A percentile compares a stretch with the other conserved stretches of the same genome.
Evolutionary conservation across 78 protist species (phyloP).

Genomic region (Chrysochromulina tobinii): DNA sequence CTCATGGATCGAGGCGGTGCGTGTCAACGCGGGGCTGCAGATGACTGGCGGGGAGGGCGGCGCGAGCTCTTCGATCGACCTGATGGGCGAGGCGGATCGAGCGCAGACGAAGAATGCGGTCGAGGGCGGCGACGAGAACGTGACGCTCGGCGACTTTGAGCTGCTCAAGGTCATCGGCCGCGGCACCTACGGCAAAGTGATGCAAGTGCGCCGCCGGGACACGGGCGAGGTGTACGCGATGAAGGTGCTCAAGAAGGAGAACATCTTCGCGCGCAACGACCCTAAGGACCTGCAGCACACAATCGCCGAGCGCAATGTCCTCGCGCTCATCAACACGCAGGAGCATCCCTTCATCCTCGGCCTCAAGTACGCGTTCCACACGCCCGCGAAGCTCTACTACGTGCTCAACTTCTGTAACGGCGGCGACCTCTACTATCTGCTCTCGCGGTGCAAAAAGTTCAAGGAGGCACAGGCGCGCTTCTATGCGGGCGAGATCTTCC

Average conservation of each 20-base stretch:
- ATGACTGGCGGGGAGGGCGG: background rate
- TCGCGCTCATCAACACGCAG: background rate
- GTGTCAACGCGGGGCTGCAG: background rate
- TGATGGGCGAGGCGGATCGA: background rate
- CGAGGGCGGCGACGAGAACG: background rate
- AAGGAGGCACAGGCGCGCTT: background rate
- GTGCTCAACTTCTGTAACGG: slow-evolving; percentile 2
- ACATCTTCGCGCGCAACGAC: slow-evolving; percentile 42
- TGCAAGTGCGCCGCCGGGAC: slow-evolving; percentile 75
- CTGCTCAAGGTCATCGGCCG: slow-evolving; percentile 19
- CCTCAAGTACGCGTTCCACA: slow-evolving; percentile 13
- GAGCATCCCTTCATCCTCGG: slow-evolving; percentile 2
- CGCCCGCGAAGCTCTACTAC: slow-evolving; percentile 8
- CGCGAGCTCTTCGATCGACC: background rate
- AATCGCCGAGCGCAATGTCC: slow-evolving; percentile 10
- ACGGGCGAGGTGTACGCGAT: slow-evolving; percentile 80
- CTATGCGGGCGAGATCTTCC: slow-evolving; percentile 19
- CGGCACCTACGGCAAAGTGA: slow-evolving; percentile 43
- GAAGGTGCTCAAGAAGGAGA: slow-evolving; percentile 79
- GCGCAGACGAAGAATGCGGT: background rate
- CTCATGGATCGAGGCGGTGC: background rate
- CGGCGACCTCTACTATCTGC: slow-evolving; percentile 23
- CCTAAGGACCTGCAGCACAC: slow-evolving; percentile 25
- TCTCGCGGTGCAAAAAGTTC: slow-evolving; percentile 2
- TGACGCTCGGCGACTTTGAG: slow-evolving; percentile 39